Conservation (phyloP, 2,329 filamentous ascomycete genomes). For the Zelopaecilomyces penicillatus region DNA sequence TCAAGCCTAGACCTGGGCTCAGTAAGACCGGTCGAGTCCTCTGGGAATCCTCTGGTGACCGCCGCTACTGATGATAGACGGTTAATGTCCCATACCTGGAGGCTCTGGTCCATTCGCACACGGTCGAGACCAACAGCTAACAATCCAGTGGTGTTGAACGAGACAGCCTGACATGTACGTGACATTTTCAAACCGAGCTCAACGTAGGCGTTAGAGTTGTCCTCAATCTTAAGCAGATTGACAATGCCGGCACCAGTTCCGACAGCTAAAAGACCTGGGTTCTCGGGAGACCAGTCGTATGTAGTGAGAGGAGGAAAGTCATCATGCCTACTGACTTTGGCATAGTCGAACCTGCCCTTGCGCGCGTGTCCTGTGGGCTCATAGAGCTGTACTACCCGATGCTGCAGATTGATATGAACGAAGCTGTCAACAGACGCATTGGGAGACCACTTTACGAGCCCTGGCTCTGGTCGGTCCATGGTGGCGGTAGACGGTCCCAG, state of each 20-base stretch:
- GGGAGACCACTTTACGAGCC: constrained; percentile 59
- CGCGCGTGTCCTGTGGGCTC: constrained; percentile 53
- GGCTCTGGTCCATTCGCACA: constrained; percentile 71
- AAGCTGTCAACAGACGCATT: constrained; percentile 51
- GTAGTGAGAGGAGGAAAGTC: constrained; percentile 56
- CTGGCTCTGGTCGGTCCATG: constrained; percentile 53
- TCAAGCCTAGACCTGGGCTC: constrained; percentile 53
- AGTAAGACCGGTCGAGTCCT: constrained; percentile 39
- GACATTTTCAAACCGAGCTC: constrained; percentile 67
- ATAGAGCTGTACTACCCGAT: constrained; percentile 54
- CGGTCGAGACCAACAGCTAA: constrained; percentile 73
- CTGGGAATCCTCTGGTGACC: constrained; percentile 40
- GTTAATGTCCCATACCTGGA: constrained; percentile 76
- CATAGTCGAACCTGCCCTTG: constrained; percentile 48
- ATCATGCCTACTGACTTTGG: constrained; percentile 49
- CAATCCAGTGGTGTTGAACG: constrained; percentile 64
- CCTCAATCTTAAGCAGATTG: constrained; percentile 64
- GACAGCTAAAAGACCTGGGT: constrained; percentile 61
- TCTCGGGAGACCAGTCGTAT: constrained; percentile 57
- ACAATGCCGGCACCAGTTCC: constrained; percentile 70
- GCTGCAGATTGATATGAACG: constrained; percentile 56
- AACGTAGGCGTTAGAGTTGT: constrained; percentile 55
- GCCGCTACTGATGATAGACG: constrained; percentile 45
- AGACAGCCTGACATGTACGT: constrained; percentile 71
- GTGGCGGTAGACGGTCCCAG: constrained; percentile 7